Evolutionary conservation across 352 stramenopile genomes (phyloP), one percentile per base, ranked within the genome.

Genomic region (Pythium periplocum): DNA sequence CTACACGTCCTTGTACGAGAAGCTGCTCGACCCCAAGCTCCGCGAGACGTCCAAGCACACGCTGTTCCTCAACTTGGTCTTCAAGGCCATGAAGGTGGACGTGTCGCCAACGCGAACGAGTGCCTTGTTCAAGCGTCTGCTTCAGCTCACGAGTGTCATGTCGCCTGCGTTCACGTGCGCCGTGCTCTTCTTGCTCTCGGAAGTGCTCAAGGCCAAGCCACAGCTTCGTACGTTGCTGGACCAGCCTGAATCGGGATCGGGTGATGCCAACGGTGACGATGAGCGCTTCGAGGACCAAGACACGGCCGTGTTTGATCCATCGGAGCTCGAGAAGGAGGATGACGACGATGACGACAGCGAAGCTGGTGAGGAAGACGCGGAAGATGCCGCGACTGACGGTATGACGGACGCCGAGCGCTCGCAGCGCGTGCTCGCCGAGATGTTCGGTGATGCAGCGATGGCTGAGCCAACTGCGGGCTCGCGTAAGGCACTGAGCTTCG

Each of bases 11-110:
- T 75, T 99, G 6, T 99, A 99, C 75, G 83, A 78, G 41, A 98
- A 97, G 63, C 68, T 99, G 9, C 68, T 83, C n/a, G 79, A 97
- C 45, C 65, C 83, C 6, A 90, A 96, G 40, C 69, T 98, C 52
- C 72, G 76, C 35, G 84, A 95, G 57, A 97, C 93, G 33, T 94
- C 82, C 55, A 96, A 98, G 68, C 77, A 98, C 61, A 98, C 95
- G 11, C 78, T 98, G 50, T 98, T 98, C 52, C 83, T 99, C 30
- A 99, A 99, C 72, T 62, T 99, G n/a, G 61, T 99, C 37, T 99
- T 97, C 79, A 96, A 96, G 48, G 92, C 96, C 8, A 93, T 99
- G 58, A 98, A 98, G 66, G 80, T 82, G 12, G 97, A 99, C 60
- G 81, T 82, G 6, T 87, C 93, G 2, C 58, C 66, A 10, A 79